Evolutionary conservation across 225 moss, liverwort and hornwort species (phyloP), one percentile per base, ranked within the genome.

Genomic region (Marchantia paleacea): DNA sequence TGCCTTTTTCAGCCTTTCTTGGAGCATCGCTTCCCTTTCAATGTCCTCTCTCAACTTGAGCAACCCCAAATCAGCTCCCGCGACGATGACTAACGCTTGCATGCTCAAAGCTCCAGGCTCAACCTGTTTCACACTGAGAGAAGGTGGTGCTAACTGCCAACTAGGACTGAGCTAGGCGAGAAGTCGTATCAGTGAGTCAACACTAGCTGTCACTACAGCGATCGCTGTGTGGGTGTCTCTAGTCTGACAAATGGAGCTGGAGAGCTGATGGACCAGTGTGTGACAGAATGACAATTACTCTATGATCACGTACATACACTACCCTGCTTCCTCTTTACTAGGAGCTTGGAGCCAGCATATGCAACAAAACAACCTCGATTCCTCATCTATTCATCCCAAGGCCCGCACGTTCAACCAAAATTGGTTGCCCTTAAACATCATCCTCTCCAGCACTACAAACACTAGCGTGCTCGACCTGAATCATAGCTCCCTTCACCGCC

Each of bases 161-260:
- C 5, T 16, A 19, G 65, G 4, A 9, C 15, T 18, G 60, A 61
- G 60, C 15, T 8, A 7, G 16, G 71, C 48, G 60, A 15, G 52
- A 14, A 26, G 24, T 28, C 75, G 57, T 75, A 58, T 58, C 75
- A 31, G 20, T 75, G 75, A 75, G 75, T 58, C 75, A 75, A 75
- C 75, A 18, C 25, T 12, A 55, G 57, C 75, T 75, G 75, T 75
- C 75, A 75, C 57, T 28, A 12, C 14, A 15, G 7, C 55, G 39
- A 0, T 47, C 70, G 14, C 4, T 57, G 57, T 57, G 3, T 9
- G 57, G 7, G 65, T 69, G 16, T 69, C 28, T 57, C 15, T 7
- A 55, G 18, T 8, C 28, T 55, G 18, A 16, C 31, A 30, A 75
- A 28, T 12, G 29, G 52, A 20, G 58, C 9, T n/a, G 0, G 7